A percentile compares a stretch with the other conserved stretches of the same genome.
Evolutionary conservation across 2,329 filamentous ascomycete genomes (phyloP).

Genomic region (Colletotrichum noveboracense): DNA sequence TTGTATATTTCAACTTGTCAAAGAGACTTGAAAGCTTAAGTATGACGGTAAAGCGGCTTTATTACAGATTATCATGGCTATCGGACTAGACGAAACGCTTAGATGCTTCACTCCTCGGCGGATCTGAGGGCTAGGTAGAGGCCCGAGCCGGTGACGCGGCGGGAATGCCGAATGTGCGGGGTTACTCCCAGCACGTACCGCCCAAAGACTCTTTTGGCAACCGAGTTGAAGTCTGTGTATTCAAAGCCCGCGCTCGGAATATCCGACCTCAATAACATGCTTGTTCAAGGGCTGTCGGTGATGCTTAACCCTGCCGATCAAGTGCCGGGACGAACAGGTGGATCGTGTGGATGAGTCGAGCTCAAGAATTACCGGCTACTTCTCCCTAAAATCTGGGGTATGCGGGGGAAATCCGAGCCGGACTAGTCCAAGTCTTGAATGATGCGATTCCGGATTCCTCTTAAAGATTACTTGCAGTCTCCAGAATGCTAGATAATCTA

Average conservation of each 20-base stretch:
- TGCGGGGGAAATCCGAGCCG: background rate
- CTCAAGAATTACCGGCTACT: background rate
- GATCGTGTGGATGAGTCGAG: background rate
- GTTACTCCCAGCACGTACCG: background rate
- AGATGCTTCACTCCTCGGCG: background rate
- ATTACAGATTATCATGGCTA: background rate
- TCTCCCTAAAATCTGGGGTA: background rate
- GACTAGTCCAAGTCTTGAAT: background rate
- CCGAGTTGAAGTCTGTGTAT: background rate
- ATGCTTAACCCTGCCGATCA: background rate
- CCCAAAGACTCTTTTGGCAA: background rate
- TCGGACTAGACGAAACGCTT: background rate
- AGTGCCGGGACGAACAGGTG: background rate
- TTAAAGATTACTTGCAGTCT: background rate
- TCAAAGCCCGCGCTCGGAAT: background rate
- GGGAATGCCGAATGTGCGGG: background rate
- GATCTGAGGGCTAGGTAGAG: background rate
- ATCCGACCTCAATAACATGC: background rate
- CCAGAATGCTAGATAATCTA: fast-evolving
- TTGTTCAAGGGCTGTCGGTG: background rate
- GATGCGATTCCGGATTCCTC: background rate
- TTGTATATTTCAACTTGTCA: background rate
- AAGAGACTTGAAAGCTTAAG: background rate
- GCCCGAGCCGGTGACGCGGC: background rate
- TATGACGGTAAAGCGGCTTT: background rate